These are phyloP conservation scores for Canavalia ensiformis DNA, from an alignment of 306 rosid genomes.

Conservation along the genomic window DNA sequence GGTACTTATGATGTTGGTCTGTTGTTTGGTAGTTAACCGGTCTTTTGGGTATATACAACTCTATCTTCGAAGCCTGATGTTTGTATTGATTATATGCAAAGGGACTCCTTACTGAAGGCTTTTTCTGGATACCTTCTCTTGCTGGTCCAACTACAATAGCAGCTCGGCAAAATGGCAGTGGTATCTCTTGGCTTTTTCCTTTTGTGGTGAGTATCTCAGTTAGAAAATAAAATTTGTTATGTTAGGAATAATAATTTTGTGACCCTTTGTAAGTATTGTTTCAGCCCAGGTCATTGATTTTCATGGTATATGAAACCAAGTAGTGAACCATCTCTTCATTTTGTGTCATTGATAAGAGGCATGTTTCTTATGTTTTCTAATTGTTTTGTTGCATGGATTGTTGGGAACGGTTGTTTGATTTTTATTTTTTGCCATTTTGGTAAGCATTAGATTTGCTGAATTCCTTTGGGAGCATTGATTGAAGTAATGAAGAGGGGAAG, in stretches of 20 bases:
- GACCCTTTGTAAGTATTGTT: conserved; percentile 11
- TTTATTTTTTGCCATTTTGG: neutral
- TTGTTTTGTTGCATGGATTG: conserved; percentile 16
- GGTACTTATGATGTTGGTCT: conserved; percentile 39
- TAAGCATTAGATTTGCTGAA: conserved; percentile 11
- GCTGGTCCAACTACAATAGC: conserved; percentile 96
- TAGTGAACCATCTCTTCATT: conserved; percentile 11
- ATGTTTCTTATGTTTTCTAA: neutral
- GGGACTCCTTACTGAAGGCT: conserved; percentile 98
- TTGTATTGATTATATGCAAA: conserved; percentile 50
- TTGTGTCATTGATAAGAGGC: conserved; percentile 7
- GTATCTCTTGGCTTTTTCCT: conserved; percentile 95
- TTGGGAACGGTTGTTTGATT: neutral
- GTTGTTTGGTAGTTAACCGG: neutral
- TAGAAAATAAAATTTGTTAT: conserved; percentile 35
- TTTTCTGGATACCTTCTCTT: conserved; percentile 99
- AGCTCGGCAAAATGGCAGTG: conserved; percentile 90
- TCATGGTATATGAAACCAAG: neutral
- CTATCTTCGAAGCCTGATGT: conserved; percentile 44
- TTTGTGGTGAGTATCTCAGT: conserved; percentile 73
- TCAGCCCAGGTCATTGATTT: conserved; percentile 15
- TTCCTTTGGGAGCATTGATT: neutral
- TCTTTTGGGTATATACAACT: conserved; percentile 20
- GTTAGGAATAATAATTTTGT: conserved; percentile 14
- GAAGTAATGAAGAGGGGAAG: neutral